Percentiles rank a stretch among this genome's conserved stretches.
phyloP scores from a whole-genome alignment of 2,329 filamentous ascomycete species.

The Colletotrichum lupini region DNA sequence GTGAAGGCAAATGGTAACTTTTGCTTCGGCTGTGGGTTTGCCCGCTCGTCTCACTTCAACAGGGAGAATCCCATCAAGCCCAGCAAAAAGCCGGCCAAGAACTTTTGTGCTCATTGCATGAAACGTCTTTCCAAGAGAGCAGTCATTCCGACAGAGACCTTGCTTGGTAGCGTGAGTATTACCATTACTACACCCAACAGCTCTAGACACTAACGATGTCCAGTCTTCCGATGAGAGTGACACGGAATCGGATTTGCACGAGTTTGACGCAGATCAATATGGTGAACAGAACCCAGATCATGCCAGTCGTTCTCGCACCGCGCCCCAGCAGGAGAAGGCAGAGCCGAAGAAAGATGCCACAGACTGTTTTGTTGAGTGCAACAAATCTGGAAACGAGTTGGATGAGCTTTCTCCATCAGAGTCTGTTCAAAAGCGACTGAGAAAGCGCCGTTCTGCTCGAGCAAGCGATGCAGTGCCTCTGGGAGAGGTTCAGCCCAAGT shows the following conservation, averaged over 20 bases:
- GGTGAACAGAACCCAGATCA: background rate
- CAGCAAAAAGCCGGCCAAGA: slow-evolving; percentile 42
- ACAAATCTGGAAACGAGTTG: background rate
- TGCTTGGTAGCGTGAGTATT: slow-evolving; percentile 16
- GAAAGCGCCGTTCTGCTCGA: slow-evolving; percentile 7
- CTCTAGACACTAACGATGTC: background rate
- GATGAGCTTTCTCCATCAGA: background rate
- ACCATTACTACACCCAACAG: no score
- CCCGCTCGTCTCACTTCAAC: slow-evolving; percentile 50
- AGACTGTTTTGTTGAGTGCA: background rate
- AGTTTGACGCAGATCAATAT: background rate
- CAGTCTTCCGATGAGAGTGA: slow-evolving; percentile 32
- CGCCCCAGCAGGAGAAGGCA: background rate
- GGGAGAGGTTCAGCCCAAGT: background rate
- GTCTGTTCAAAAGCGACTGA: background rate
- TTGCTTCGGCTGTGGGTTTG: slow-evolving; percentile 49
- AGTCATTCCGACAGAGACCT: slow-evolving; percentile 19
- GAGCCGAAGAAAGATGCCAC: background rate
- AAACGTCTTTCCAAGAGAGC: slow-evolving; percentile 29
- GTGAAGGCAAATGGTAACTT: slow-evolving; percentile 33
- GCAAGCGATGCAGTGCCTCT: background rate
- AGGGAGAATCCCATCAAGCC: slow-evolving; percentile 43
- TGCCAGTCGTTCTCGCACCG: background rate
- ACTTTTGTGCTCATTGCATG: slow-evolving; percentile 50
- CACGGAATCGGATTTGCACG: background rate